phyloP scores from a whole-genome alignment of 176 grass and related monocot genomes.

The Typha latifolia region DNA sequence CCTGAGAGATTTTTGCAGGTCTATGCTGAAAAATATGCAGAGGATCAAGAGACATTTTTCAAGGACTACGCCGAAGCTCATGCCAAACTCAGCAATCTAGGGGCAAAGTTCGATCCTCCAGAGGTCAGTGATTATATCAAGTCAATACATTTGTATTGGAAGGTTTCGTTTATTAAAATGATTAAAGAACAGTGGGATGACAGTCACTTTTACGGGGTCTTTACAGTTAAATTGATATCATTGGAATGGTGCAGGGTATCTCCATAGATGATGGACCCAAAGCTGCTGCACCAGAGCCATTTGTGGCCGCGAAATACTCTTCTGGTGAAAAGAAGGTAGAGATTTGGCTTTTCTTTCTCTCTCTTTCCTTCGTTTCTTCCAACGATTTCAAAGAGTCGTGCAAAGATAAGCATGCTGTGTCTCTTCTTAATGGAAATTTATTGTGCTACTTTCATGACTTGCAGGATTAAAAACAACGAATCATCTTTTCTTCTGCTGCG shows the following conservation, averaged over 20 bases:
- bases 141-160: not conserved
- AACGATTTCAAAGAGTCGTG: conserved; percentile 9
- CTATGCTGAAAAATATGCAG: conserved; percentile 72
- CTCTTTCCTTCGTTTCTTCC: not conserved
- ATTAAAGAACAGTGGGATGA: no score
- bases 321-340: conserved; percentile 38
- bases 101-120: conserved; percentile 65
- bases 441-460: conserved; percentile 12
- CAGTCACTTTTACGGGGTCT: not conserved
- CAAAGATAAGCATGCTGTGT: not conserved
- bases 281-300: conserved; percentile 25
- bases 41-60: conserved; percentile 74
- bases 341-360: not conserved
- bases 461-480: conserved; percentile 38
- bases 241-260: conserved; percentile 51
- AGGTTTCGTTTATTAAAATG: not conserved
- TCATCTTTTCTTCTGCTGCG: conserved; percentile 23
- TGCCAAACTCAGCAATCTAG: conserved; percentile 88
- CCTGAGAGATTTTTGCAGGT: conserved; percentile 30
- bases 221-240: conserved; percentile 1
- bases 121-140: conserved; percentile 32
- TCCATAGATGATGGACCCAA: conserved; percentile 42
- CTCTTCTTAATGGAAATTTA: conserved; percentile 11
- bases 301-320: conserved; percentile 50
- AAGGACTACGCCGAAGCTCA: conserved; percentile 85